Base-by-base conservation (phyloP, 176 grass and related monocot genomes). In the Themeda triandra region DNA sequence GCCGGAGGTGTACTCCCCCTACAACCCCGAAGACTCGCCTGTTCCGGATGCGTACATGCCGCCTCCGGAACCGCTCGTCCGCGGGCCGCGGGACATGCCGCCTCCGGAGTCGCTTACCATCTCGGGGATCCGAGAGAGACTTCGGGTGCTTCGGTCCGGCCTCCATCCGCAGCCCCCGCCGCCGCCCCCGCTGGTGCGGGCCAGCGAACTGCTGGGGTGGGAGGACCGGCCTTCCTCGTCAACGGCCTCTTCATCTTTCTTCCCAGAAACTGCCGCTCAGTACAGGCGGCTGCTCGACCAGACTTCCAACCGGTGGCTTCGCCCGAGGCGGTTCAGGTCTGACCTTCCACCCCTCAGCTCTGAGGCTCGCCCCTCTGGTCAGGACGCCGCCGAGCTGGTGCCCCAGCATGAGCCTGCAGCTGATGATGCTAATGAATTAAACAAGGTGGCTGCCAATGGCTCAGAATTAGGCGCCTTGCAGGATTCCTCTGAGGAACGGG, bases 271-370 rank as follows among this genome's bases (percentile, higher is more conserved):
- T 10, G 59, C 82, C 21, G 45, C 74, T 13, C 79, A 81, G 49
- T 91, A 92, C 86, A 78, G 91, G 14, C 83, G 84, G 63, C 77
- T 96, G 65, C 80, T 99, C 13, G 93, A 99, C 66, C 84, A 85
- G 62, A 90, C 85, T 33, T 81, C 76, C 35, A 87, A 15, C 14
- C 66, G 81, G 27, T 91, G 89, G 88, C 80, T 93, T 64, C 90
- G 87, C 48, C 42, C 66, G 1, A 89, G 93, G 40, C 84, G 96
- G 40, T 96, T 99, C 77, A 85, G 96, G 68, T 99, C 96, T 51
- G 91, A 94, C 45, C 83, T 90, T 75, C 62, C 88, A 1, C 89
- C 85, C 40, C 84, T 83, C 53, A 78, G 77, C 66, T 86, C 77
- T 33, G 86, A 84, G 79, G 85, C 64, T 93, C 77, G 84, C 37